These are phyloP conservation scores for Solanum chacoense DNA, from an alignment of 305 asterid genomes.

Conservation along the genomic window DNA sequence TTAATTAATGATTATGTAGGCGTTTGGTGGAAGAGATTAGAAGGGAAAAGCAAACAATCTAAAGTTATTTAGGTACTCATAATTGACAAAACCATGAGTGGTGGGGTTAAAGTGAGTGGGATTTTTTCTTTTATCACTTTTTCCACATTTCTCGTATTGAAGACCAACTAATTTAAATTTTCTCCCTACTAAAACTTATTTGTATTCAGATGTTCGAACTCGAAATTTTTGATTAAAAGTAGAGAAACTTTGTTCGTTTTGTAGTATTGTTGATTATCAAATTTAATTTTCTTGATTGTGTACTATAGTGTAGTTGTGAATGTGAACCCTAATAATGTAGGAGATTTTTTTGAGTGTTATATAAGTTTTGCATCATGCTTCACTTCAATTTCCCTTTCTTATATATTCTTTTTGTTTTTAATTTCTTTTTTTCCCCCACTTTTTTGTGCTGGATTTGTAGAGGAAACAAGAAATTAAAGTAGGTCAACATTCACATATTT, in stretches of 20 bases:
- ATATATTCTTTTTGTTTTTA: neutral
- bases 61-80: neutral
- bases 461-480: neutral
- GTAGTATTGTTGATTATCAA: rapidly evolving
- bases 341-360: neutral
- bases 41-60: neutral
- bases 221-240: too few species aligned
- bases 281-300: neutral
- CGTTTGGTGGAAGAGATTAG: neutral
- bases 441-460: neutral
- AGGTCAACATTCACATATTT: neutral
- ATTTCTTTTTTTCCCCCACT: neutral
- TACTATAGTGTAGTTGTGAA: neutral
- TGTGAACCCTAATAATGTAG: neutral
- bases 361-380: neutral
- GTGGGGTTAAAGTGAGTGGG: neutral
- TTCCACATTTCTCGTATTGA: neutral
- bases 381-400: neutral
- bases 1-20: constrained; percentile 3
- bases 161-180: rapidly evolving
- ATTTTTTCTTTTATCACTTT: neutral
- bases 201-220: neutral
- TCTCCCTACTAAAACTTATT: neutral
- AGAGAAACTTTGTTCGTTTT: too few species aligned
- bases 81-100: neutral